Conservation (phyloP, 805 yeast genomes). For the Lachancea waltii region DNA sequence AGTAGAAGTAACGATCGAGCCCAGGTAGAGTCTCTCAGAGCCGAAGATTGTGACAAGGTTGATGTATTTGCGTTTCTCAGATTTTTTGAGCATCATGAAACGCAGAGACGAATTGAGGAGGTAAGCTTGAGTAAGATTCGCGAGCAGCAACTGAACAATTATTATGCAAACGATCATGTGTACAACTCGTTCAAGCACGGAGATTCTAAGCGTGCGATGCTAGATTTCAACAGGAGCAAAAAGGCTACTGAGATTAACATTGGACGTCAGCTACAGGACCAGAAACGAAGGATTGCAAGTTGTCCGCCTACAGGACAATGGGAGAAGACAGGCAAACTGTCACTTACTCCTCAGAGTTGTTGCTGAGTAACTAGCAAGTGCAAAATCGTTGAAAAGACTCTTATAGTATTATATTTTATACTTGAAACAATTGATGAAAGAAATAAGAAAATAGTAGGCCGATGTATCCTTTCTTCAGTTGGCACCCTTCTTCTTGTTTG, state of each 20-base stretch:
- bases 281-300: not conserved
- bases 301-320: conserved; percentile 2
- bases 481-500: conserved; percentile 49
- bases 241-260: conserved; percentile 18
- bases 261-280: conserved; percentile 9
- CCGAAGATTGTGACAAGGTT: conserved; percentile 35
- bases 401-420: not conserved
- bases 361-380: too few relatives aligned
- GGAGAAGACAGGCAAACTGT: not conserved
- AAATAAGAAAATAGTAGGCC: not conserved
- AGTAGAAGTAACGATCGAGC: conserved; percentile 31
- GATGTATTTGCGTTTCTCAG: conserved; percentile 33
- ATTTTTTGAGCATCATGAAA: conserved; percentile 34
- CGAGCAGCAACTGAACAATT: conserved; percentile 35
- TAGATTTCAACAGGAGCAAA: conserved; percentile 17
- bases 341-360: conserved; percentile 1
- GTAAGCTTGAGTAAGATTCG: conserved; percentile 31
- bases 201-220: conserved; percentile 13
- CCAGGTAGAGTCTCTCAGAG: conserved; percentile 33
- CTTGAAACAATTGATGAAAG: not conserved
- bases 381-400: too few relatives aligned
- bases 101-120: conserved; percentile 31
- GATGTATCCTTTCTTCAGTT: conserved; percentile 7
- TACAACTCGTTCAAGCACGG: conserved; percentile 9
- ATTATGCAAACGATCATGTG: conserved; percentile 23